phyloP scores from a whole-genome alignment of 2,329 filamentous ascomycete species.

The Claviceps purpurea region DNA sequence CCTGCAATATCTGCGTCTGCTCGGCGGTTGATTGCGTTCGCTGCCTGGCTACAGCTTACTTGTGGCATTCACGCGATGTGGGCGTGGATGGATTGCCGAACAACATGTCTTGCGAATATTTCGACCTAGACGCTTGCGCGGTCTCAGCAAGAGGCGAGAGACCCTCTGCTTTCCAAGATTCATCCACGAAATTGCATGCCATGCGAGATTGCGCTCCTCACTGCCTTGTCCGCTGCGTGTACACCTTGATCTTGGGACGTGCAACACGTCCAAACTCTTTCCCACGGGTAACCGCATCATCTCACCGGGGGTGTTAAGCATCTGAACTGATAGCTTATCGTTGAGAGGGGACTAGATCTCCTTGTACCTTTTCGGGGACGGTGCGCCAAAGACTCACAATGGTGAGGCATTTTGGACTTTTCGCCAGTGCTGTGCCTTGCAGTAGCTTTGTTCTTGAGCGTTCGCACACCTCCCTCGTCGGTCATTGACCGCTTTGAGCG shows the following conservation, averaged over 20 bases:
- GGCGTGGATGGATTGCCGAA: not conserved
- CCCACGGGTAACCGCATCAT: not conserved
- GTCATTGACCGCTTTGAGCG: not conserved
- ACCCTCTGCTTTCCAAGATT: not conserved
- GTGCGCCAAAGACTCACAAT: not conserved
- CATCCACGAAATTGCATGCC: not conserved
- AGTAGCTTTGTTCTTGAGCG: not conserved
- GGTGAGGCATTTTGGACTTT: not conserved
- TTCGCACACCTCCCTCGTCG: not conserved
- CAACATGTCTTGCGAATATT: not conserved
- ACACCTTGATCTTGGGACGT: not conserved
- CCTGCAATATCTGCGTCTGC: not conserved
- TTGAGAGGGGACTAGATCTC: not conserved
- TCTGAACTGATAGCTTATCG: not conserved
- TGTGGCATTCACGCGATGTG: not conserved
- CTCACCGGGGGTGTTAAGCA: not conserved
- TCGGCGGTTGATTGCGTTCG: not conserved
- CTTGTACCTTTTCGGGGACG: too few relatives aligned
- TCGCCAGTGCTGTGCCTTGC: conserved; percentile 1
- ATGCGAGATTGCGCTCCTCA: not conserved
- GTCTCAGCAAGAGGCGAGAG: not conserved
- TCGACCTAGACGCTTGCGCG: not conserved
- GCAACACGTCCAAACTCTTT: not conserved
- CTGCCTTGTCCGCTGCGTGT: not conserved
- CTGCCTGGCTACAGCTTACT: not conserved